Conservation (phyloP, 176 grass and related monocot genomes). For the Poa annua region DNA sequence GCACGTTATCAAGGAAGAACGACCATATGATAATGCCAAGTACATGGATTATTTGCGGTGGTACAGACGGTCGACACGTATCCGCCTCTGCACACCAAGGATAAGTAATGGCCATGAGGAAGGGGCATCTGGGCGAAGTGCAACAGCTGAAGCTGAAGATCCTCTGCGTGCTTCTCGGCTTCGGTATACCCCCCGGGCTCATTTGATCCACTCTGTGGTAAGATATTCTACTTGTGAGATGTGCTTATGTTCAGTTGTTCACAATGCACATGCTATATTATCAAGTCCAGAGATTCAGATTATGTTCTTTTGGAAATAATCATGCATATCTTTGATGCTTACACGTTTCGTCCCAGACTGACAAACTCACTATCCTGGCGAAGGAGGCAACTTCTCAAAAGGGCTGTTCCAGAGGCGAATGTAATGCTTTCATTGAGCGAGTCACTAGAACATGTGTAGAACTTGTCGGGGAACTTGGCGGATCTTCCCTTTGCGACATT, state of each 20-base stretch:
- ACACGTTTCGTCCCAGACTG: conserved; percentile 23
- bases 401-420: conserved; percentile 25
- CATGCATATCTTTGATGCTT: neutral
- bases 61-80: conserved; percentile 43
- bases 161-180: conserved; percentile 42
- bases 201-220: conserved; percentile 54
- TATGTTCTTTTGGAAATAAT: conserved; percentile 20
- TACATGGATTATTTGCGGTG: conserved; percentile 53
- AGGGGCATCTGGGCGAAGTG: neutral
- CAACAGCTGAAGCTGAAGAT: neutral
- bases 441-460: conserved; percentile 42
- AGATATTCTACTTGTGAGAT: conserved; percentile 14
- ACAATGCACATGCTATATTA: neutral
- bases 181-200: conserved; percentile 48
- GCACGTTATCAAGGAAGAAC: conserved; percentile 39
- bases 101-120: conserved; percentile 23
- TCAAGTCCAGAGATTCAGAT: neutral
- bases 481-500: conserved; percentile 42
- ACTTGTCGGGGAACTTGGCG: conserved; percentile 48
- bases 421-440: conserved; percentile 39
- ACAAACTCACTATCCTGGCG: conserved; percentile 41
- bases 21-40: conserved; percentile 24
- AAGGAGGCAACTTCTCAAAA: conserved; percentile 40
- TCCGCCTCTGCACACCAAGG: conserved; percentile 45
- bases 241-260: neutral